Evolutionary conservation across 192 early-diverging fungal species (phyloP).

Genomic region (Linnemannia hyalina): DNA sequence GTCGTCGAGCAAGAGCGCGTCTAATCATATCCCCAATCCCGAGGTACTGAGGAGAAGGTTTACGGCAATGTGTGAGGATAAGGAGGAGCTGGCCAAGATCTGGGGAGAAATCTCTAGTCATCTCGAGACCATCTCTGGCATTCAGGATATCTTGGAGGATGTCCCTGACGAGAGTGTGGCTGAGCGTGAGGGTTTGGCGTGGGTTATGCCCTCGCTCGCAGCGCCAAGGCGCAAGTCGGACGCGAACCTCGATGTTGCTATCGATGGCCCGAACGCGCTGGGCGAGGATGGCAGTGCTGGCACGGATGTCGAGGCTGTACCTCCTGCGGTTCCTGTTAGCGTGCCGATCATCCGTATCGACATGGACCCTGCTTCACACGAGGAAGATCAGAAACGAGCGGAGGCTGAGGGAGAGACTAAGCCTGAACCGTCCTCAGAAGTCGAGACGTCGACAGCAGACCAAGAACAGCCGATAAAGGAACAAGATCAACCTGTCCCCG

Average conservation of each 20-base stretch:
- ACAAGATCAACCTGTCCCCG: neutral
- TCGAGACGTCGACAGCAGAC: neutral
- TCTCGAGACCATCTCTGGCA: constrained; percentile 45
- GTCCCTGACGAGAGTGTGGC: constrained; percentile 49
- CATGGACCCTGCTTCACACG: constrained; percentile 31
- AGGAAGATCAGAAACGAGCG: constrained; percentile 18
- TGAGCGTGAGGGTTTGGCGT: constrained; percentile 29
- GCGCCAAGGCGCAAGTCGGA: constrained; percentile 47
- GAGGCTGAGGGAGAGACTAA: neutral
- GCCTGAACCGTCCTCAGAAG: neutral
- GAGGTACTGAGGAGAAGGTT: constrained; percentile 72
- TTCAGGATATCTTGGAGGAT: constrained; percentile 54
- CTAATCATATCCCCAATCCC: constrained; percentile 60
- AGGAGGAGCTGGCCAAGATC: constrained; percentile 70
- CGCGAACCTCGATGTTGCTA: neutral
- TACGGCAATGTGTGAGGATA: constrained; percentile 71
- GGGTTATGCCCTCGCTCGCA: constrained; percentile 39
- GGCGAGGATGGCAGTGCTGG: neutral
- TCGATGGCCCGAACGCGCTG: neutral
- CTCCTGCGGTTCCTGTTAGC: neutral
- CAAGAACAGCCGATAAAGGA: neutral
- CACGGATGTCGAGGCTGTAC: neutral
- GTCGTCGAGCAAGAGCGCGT: constrained; percentile 25
- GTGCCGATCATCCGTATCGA: constrained; percentile 54
- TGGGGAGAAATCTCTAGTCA: constrained; percentile 67